Evolutionary conservation across 192 early-diverging fungal genomes (phyloP), one percentile per base, ranked within the genome.

Genomic region (Linnemannia elongata): DNA sequence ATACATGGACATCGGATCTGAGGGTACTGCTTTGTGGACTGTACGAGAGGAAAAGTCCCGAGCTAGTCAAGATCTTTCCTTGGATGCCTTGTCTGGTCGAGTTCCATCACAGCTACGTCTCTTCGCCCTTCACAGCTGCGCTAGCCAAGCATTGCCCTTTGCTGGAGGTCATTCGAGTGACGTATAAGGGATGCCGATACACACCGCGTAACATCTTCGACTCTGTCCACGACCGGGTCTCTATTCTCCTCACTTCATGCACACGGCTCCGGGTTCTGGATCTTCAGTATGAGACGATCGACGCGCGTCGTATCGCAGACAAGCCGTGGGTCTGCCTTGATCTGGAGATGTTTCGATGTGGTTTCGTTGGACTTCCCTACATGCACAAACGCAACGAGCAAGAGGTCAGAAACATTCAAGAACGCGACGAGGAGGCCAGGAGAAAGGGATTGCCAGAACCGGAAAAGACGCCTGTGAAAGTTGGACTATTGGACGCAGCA

Each of bases 71-170:
- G 30, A 66, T 66, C 4, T 66, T 66, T 33, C 60, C 60, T 30
- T 66, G 60, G 60, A 66, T 66, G 60, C 60, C 60, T 10, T 35
- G 15, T 66, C 60, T 66, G 60, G 60, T 66, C 60, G 60, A 66
- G 13, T 66, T 66, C 27, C 60, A 66, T 33, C 60, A 66, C 10
- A 66, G 60, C 60, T 66, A 66, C 35, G 60, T 66, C 27, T 66
- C 60, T 0, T 66, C 60, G 30, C 60, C 60, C 8, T 66, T 66
- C 4, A 66, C 60, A 66, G 27, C 60, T 30, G 60, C 60, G 30
- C 12, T 66, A 0, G 60, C 60, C 12, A 33, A 33, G 60, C 27
- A 66, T 66, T 66, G 60, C 30, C 60, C 60, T 33, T 13, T 66
- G 13, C 60, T 66, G 60, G 55, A 60, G 10, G 55, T 60, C n/a